A percentile compares a stretch with the other conserved stretches of the same genome.
Conservation (phyloP, 1,284 basidiomycete genomes). For the Heterobasidion parviporum region DNA sequence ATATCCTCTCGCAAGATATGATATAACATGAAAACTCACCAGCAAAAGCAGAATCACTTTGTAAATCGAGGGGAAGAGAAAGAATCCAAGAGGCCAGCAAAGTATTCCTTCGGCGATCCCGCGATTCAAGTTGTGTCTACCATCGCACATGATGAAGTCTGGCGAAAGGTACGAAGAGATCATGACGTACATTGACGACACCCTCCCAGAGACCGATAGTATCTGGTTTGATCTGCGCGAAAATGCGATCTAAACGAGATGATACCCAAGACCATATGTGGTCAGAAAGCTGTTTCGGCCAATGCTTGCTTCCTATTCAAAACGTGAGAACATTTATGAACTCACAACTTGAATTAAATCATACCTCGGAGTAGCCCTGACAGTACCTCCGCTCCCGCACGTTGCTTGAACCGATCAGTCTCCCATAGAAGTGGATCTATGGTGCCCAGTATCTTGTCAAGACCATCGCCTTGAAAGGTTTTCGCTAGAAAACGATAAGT, state of each 20-base stretch:
- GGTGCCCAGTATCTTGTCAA: constrained; percentile 44
- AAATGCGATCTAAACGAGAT: constrained; percentile 62
- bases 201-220: constrained; percentile 71
- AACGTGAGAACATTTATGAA: constrained; percentile 7
- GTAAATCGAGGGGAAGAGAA: constrained; percentile 72
- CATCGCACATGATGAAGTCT: background rate
- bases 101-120: constrained; percentile 82
- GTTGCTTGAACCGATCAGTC: constrained; percentile 84
- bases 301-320: constrained; percentile 78
- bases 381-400: constrained; percentile 84
- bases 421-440: constrained; percentile 60
- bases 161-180: background rate
- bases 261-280: constrained; percentile 79
- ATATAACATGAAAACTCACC: constrained; percentile 35
- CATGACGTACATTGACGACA: constrained; percentile 44
- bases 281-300: constrained; percentile 57
- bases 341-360: constrained; percentile 1
- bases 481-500: constrained; percentile 38
- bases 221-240: constrained; percentile 78
- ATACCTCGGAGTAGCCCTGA: constrained; percentile 66
- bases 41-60: constrained; percentile 68
- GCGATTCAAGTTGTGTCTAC: constrained; percentile 58
- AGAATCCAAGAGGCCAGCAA: constrained; percentile 78
- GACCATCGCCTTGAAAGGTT: constrained; percentile 48
- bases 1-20: background rate